phyloP scores from a whole-genome alignment of 192 early-diverging fungal species.

The Martensiomyces pterosporus region DNA sequence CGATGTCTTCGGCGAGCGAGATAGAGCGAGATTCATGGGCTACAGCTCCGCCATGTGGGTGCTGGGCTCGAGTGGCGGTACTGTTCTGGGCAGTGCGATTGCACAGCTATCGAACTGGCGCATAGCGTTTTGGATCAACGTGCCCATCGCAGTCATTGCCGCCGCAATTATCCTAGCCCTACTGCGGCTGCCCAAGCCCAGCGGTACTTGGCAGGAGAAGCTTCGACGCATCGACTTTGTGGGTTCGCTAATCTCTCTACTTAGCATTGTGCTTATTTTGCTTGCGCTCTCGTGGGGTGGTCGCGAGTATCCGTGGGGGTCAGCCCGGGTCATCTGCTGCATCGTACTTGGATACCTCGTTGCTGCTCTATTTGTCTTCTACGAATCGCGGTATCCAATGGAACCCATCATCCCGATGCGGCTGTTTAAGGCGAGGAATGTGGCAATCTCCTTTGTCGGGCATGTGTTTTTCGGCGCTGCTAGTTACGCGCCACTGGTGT shows the following conservation, averaged over 20 bases:
- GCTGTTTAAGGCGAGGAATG: constrained; percentile 52
- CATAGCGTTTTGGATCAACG: constrained; percentile 51
- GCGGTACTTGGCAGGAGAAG: constrained; percentile 29
- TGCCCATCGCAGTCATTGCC: constrained; percentile 31
- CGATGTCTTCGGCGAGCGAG: constrained; percentile 51
- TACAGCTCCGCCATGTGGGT: constrained; percentile 47
- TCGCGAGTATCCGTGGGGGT: constrained; percentile 41
- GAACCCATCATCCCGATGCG: constrained; percentile 63
- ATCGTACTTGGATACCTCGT: constrained; percentile 23
- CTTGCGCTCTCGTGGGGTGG: constrained; percentile 69
- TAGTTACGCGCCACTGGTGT: constrained; percentile 13
- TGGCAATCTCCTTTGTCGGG: constrained; percentile 12
- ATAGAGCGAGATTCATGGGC: constrained; percentile 53
- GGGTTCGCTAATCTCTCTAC: constrained; percentile 52
- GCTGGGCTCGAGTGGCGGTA: constrained; percentile 42
- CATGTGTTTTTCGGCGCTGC: constrained; percentile 18
- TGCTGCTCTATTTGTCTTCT: constrained; percentile 49
- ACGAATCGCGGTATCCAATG: constrained; percentile 52
- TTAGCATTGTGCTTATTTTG: constrained; percentile 54
- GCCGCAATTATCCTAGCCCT: constrained; percentile 15
- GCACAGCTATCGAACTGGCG: constrained; percentile 33
- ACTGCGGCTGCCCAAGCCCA: constrained; percentile 15
- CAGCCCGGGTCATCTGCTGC: constrained; percentile 40
- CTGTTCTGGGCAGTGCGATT: constrained; percentile 46
- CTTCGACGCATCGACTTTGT: constrained; percentile 56